Base-by-base conservation (phyloP, 805 yeast species). In the Candida ortonii region DNA sequence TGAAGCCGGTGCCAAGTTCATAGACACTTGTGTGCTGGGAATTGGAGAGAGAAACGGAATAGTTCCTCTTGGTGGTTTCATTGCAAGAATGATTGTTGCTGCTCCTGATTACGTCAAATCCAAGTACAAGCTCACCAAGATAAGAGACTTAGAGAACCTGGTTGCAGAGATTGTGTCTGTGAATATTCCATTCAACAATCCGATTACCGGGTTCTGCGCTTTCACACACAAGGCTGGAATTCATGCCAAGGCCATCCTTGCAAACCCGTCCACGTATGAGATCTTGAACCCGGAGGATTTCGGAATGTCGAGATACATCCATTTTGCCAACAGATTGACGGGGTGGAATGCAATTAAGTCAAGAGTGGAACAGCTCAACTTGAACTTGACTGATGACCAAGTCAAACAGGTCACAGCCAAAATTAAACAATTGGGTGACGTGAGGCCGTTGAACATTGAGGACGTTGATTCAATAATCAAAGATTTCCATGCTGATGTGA, bases 21-120 rank as follows among this genome's bases (percentile, higher is more conserved):
- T 74, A 36, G 80, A 74, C 49, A 75, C 74, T 6, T 71, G 77
- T 27, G 77, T 74, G 15, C 67, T 74, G 52, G 80, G 80, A 46
- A 74, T 74, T 40, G 80, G 80, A 57, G 80, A 74, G 61, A 68
- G 80, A 66, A 74, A 74, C 57, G 80, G 80, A 52, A 74, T 74
- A 48, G 73, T 77, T 16, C 78, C 80, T 28, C 62, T 74, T 48
- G 79, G 80, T 47, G 80, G 78, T 17, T 67, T 74, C 46, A 74
- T 74, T 76, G 78, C 79, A 28, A 64, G 80, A 62, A 74, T 74
- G 80, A 73, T 74, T 51, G 76, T 76, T 35, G 76, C 80, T 30
- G 78, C 71, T 55, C 65, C 78, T 47, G 78, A 72, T 37, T 74
- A 74, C 50, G 79, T 74, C 34, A 63, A 71, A 54, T 70, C 78